phyloP scores from a whole-genome alignment of 257 asterid genomes.

The Cordia subcordata region DNA sequence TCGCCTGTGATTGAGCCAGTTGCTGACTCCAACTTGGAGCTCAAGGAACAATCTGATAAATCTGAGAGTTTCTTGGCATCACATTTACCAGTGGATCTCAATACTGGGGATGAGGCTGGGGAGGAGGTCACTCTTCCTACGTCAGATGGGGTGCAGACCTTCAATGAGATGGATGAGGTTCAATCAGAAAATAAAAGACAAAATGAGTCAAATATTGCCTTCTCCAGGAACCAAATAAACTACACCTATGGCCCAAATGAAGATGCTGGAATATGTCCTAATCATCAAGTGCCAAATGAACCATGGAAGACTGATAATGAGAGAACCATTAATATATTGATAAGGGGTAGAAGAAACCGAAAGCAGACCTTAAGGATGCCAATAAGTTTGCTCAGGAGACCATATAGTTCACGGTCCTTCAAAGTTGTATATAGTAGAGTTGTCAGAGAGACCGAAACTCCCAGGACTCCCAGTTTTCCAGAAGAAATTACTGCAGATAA shows the following conservation, averaged over 20 bases:
- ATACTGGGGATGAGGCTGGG: slow-evolving; percentile 49
- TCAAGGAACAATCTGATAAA: slow-evolving; percentile 38
- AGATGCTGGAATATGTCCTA: slow-evolving; percentile 29
- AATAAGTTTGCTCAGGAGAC: slow-evolving; percentile 78
- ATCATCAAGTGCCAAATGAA: slow-evolving; percentile 38
- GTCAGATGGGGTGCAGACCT: slow-evolving; percentile 51
- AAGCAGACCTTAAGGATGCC: slow-evolving; percentile 94
- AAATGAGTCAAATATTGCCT: slow-evolving; percentile 31
- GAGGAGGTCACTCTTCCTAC: slow-evolving; percentile 50
- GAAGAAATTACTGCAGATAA: slow-evolving; percentile 40
- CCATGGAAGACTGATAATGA: slow-evolving; percentile 42
- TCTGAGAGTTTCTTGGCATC: slow-evolving; percentile 52
- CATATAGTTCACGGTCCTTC: slow-evolving; percentile 80
- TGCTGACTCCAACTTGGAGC: slow-evolving; percentile 34
- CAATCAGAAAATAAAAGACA: slow-evolving; percentile 36
- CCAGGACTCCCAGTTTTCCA: slow-evolving; percentile 45
- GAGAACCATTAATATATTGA: slow-evolving; percentile 69
- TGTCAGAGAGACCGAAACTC: slow-evolving; percentile 70
- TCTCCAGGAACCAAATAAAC: slow-evolving; percentile 32
- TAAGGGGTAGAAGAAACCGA: slow-evolving; percentile 80
- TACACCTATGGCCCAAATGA: slow-evolving; percentile 34
- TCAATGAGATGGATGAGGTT: slow-evolving; percentile 28
- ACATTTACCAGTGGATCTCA: slow-evolving; percentile 54
- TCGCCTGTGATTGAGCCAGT: slow-evolving; percentile 60
- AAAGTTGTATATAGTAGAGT: slow-evolving; percentile 87